Evolutionary conservation across 169 alveolate species (phyloP).

Genomic region (Amoebophrya sp.): DNA sequence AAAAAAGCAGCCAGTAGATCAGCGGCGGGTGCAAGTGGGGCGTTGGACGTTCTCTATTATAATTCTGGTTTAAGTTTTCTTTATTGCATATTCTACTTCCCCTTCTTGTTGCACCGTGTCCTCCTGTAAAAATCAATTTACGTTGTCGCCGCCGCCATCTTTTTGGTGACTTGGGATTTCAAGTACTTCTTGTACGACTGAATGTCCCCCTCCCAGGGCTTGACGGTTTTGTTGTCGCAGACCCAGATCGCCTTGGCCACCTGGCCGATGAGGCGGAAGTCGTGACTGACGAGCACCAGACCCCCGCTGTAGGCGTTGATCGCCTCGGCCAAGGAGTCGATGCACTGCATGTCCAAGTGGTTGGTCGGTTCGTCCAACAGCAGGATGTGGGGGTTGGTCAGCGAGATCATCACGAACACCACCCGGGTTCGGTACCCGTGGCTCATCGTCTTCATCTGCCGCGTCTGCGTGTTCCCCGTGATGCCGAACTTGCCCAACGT

Average conservation of each 20-base stretch:
- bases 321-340: constrained; percentile 88
- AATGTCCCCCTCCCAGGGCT: constrained; percentile 74
- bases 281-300: constrained; percentile 88
- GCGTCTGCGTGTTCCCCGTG: constrained; percentile 45
- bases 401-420: constrained; percentile 54
- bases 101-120: too few species aligned
- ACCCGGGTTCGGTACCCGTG: constrained; percentile 58
- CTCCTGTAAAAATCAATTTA: too few species aligned
- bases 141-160: too few species aligned
- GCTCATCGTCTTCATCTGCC: constrained; percentile 65
- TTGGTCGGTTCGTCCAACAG: constrained; percentile 91
- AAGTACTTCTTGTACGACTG: constrained; percentile 72
- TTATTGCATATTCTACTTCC: too few species aligned
- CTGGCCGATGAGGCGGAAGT: constrained; percentile 83
- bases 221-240: constrained; percentile 65
- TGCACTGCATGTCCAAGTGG: constrained; percentile 83
- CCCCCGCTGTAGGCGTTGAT: constrained; percentile 89
- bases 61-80: too few species aligned
- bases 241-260: constrained; percentile 89
- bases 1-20: too few species aligned
- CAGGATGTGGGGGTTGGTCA: constrained; percentile 82
- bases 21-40: too few species aligned
- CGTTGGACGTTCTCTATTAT: too few species aligned
- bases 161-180: background rate
- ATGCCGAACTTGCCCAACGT: constrained; percentile 40